phyloP scores from a whole-genome alignment of 495 filamentous ascomycete genomes.

The Neurospora sp. region DNA sequence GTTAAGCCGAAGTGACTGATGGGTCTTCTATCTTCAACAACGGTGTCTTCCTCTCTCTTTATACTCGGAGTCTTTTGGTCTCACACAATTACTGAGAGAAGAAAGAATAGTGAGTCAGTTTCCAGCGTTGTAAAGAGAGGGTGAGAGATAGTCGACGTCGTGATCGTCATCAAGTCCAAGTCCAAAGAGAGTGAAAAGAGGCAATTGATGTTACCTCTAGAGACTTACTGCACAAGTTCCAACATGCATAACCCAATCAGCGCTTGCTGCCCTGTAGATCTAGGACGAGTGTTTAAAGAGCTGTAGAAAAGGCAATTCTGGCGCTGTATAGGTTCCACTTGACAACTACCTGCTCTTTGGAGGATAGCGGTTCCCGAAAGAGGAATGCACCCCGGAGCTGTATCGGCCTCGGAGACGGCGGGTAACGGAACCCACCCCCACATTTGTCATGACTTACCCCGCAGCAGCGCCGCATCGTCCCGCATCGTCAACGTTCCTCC shows the following conservation, averaged over 20 bases:
- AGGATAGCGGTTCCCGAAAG: neutral
- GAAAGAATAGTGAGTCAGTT: neutral
- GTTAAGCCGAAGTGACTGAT: neutral
- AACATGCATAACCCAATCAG: neutral
- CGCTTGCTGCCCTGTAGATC: neutral
- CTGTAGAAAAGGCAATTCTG: neutral
- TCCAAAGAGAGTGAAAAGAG: neutral
- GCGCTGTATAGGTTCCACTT: neutral
- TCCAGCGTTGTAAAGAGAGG: neutral
- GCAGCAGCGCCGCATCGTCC: neutral
- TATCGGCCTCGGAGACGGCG: neutral
- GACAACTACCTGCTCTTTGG: neutral
- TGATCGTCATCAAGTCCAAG: neutral
- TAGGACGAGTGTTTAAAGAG: neutral
- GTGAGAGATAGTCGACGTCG: neutral
- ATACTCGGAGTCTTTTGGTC: neutral
- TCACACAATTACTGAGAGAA: neutral
- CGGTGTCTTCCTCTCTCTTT: neutral
- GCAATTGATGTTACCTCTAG: neutral
- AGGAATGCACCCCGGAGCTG: neutral
- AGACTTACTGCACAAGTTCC: neutral
- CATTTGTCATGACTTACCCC: neutral
- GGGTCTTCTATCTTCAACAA: neutral
- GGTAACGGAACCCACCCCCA: neutral
- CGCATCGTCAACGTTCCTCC: neutral